Evolutionary conservation across 495 filamentous ascomycete species (phyloP), one percentile per base, ranked within the genome.

Genomic region (Penicillium alfredii): DNA sequence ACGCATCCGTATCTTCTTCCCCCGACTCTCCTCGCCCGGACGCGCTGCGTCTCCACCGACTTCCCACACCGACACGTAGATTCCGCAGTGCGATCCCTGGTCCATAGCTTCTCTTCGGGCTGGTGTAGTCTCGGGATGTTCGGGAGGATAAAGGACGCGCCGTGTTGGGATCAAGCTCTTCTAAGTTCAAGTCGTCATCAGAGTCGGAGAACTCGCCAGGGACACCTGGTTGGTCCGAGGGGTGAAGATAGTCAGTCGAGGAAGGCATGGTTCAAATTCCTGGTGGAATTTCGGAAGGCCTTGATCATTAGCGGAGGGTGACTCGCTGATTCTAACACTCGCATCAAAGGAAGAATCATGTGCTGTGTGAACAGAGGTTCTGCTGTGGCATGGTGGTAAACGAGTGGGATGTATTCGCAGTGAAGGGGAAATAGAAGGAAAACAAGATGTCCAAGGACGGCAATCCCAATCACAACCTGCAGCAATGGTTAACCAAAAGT

Each of bases 71-170:
- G 53, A 80, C 77, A 38, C 82, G 80, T 51, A 88, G 61, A 49
- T 77, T 85, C 21, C 81, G 74, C 40, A 88, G 53, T 11, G 83
- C 80, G 47, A 87, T 88, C 17, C 74, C 68, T 24, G 79, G 71
- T 20, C 69, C 64, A 57, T 64, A 63, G 43, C 63, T 58, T 66
- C 64, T 45, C 61, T 62, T 49, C 45, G 39, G 42, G 38, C 48
- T 47, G 30, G 59, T 52, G 20, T 69, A 60, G 29, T 72, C 66
- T 20, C 60, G 53, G 30, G 64, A 67, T 4, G 61, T 56, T 28
- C 64, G 53, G 11, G 70, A 35, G 8, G 47, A 25, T 16, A 71
- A 61, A 15, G 58, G 56, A 21, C 60, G 44, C 15, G 66, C 58
- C 12, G 69, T 59, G 15, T 58, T 58, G 10, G 80, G 81, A 45